phyloP scores from a whole-genome alignment of 225 moss, liverwort and hornwort genomes.

The Rhytidiadelphus loreus region DNA sequence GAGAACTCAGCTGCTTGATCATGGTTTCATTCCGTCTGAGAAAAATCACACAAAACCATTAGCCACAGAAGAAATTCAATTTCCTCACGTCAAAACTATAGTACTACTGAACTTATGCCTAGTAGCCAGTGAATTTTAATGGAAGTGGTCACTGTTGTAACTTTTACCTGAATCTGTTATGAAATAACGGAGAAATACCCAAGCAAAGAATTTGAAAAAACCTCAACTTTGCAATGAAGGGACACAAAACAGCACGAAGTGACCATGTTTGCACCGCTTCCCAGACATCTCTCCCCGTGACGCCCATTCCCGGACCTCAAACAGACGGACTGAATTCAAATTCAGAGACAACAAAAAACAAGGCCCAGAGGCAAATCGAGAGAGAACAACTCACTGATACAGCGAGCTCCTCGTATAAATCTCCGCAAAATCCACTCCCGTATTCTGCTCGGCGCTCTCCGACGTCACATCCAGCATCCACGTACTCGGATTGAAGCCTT shows the following conservation, averaged over 20 bases:
- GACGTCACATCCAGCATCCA: conserved; percentile 65
- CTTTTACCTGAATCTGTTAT: not conserved
- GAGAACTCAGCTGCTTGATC: conserved; percentile 51
- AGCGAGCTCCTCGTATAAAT: conserved; percentile 27
- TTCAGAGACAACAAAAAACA: not conserved
- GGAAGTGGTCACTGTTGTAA: not conserved
- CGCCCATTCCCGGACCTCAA: not conserved
- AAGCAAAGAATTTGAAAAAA: not conserved
- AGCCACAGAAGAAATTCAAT: not conserved
- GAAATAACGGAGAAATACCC: not conserved
- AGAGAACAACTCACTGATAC: conserved; percentile 37
- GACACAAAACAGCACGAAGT: not conserved
- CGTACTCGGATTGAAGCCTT: conserved; percentile 43
- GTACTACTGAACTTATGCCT: not conserved
- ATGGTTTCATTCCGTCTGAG: conserved; percentile 47
- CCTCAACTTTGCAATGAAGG: not conserved
- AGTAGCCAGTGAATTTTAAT: not conserved
- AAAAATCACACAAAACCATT: not conserved
- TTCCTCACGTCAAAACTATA: not conserved
- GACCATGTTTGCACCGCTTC: not conserved
- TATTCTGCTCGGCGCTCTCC: conserved; percentile 35
- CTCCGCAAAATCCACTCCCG: conserved; percentile 53
- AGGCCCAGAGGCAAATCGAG: not conserved
- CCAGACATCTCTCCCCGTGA: not conserved
- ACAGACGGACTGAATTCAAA: not conserved